Percentiles rank a stretch among this genome's conserved stretches.
These are phyloP conservation scores for Dactylellina leptospora DNA, from an alignment of 2,329 filamentous ascomycete genomes.

Conservation along the genomic window DNA sequence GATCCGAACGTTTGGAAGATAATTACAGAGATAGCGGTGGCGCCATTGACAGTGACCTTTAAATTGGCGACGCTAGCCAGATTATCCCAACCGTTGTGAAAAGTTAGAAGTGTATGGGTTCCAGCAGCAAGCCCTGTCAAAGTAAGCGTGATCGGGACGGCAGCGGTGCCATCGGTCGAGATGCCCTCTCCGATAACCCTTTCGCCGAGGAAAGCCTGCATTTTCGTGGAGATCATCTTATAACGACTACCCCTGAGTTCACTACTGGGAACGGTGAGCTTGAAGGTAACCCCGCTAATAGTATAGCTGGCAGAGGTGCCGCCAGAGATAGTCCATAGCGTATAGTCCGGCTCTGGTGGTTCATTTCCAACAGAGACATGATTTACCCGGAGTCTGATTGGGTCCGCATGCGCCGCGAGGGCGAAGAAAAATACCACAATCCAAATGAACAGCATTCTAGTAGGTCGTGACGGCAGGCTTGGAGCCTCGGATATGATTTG, in stretches of 20 bases:
- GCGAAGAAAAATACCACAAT: not conserved
- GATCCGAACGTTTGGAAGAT: not conserved
- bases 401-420: conserved; percentile 10
- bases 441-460: conserved; percentile 10
- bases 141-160: conserved; percentile 56
- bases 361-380: conserved; percentile 12
- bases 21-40: conserved; percentile 28
- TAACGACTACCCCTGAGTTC: conserved; percentile 57
- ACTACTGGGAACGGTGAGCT: conserved; percentile 25
- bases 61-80: conserved; percentile 55
- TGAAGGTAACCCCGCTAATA: conserved; percentile 1
- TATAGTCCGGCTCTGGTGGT: conserved; percentile 10
- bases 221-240: conserved; percentile 57
- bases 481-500: not conserved
- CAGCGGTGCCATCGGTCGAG: conserved; percentile 56
- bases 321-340: conserved; percentile 21
- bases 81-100: conserved; percentile 59
- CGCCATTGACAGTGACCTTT: conserved; percentile 57
- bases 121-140: conserved; percentile 58
- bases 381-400: conserved; percentile 15
- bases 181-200: conserved; percentile 58
- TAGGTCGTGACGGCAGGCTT: not conserved
- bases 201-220: conserved; percentile 58
- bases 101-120: conserved; percentile 57
- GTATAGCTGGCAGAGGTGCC: conserved; percentile 9